These are phyloP conservation scores for Helotiales sp. DNA, from an alignment of 2,329 filamentous ascomycete genomes.

Conservation along the genomic window DNA sequence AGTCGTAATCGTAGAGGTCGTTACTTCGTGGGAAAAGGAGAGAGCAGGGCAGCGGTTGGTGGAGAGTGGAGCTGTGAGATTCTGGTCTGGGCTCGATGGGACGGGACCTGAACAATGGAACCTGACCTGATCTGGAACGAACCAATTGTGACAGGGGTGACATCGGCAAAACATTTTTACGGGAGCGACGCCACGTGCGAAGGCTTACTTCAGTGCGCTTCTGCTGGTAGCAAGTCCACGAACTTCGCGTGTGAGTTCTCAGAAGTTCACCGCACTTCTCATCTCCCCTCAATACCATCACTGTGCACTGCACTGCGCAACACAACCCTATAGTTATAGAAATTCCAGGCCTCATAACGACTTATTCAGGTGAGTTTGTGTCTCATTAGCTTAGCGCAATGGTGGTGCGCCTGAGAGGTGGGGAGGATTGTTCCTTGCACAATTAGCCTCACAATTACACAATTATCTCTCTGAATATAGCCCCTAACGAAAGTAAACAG, in stretches of 20 bases:
- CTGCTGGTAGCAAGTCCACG: neutral
- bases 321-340: neutral
- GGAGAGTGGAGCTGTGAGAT: conserved; percentile 5
- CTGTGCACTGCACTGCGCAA: neutral
- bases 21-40: conserved; percentile 7
- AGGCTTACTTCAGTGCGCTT: neutral
- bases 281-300: conserved; percentile 6
- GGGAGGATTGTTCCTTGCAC: neutral
- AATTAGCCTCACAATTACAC: neutral
- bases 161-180: conserved; percentile 1
- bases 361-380: neutral
- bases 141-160: neutral
- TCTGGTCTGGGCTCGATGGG: conserved; percentile 6
- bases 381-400: neutral
- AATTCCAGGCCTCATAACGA: neutral
- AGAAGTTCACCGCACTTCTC: conserved; percentile 11
- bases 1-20: neutral
- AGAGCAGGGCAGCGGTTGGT: neutral
- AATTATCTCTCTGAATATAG: neutral
- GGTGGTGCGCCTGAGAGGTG: neutral
- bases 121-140: neutral
- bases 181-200: neutral
- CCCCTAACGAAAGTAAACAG: conserved; percentile 17
- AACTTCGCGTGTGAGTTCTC: conserved; percentile 14
- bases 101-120: too few relatives aligned